A percentile compares a stretch with the other conserved stretches of the same genome.
phyloP scores from a whole-genome alignment of 1,139 yeast species.

The Geotrichum fermentans region DNA sequence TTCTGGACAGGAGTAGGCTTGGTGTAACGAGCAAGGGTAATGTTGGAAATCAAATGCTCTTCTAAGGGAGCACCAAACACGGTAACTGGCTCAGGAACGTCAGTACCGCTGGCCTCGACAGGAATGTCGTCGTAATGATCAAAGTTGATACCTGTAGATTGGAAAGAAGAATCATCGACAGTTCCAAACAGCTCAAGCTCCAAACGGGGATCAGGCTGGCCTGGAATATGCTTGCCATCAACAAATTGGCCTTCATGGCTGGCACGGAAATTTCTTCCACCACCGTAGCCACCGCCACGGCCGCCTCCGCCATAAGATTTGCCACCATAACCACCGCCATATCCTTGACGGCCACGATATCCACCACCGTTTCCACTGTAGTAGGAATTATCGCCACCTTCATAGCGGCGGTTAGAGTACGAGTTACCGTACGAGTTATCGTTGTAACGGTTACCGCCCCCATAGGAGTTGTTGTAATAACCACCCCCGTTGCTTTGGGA shows the following conservation, averaged over 20 bases:
- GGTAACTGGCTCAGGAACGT: constrained; percentile 89
- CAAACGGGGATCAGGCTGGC: constrained; percentile 61
- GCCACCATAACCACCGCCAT: constrained; percentile 37
- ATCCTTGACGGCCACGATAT: constrained; percentile 31
- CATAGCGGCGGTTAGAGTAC: constrained; percentile 2
- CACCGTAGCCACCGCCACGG: constrained; percentile 35
- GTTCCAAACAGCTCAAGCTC: constrained; percentile 86
- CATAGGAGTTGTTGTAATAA: not conserved
- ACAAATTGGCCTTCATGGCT: constrained; percentile 47
- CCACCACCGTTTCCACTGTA: constrained; percentile 5
- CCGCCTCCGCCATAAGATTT: constrained; percentile 1
- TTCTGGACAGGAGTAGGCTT: constrained; percentile 98
- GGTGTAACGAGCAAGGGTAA: constrained; percentile 79
- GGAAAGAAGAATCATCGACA: constrained; percentile 74
- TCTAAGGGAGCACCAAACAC: constrained; percentile 92
- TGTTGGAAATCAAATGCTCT: constrained; percentile 77
- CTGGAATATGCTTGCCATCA: constrained; percentile 86
- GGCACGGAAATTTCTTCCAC: constrained; percentile 35
- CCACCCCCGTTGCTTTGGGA: constrained; percentile 8
- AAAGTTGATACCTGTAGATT: constrained; percentile 95
- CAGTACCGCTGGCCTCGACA: constrained; percentile 93
- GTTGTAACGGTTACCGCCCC: constrained; percentile 3
- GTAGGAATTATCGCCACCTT: not conserved
- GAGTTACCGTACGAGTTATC: not conserved
- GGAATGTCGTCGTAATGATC: constrained; percentile 98